phyloP scores from a whole-genome alignment of 1,139 yeast genomes.

The Geotrichum carabidarum region DNA sequence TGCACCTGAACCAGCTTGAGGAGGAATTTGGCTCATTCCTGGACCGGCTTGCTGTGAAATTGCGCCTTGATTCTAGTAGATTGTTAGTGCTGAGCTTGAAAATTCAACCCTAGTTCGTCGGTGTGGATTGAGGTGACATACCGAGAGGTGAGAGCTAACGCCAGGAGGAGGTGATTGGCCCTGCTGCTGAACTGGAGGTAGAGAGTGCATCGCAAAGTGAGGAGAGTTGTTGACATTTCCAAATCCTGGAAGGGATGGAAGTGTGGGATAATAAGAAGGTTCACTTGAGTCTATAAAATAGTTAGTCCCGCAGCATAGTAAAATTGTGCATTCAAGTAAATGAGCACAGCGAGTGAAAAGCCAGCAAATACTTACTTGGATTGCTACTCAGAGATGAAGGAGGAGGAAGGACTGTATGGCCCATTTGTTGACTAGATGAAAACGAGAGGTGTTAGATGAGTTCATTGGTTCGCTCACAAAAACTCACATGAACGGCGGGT shows the following conservation, averaged over 20 bases:
- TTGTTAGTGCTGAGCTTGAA: too few relatives aligned
- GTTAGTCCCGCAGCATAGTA: neutral
- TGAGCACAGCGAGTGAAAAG: neutral
- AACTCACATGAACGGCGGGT: constrained; percentile 26
- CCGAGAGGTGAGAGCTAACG: constrained; percentile 6
- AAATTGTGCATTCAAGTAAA: neutral
- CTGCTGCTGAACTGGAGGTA: constrained; percentile 26
- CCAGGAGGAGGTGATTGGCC: constrained; percentile 27
- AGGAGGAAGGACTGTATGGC: constrained; percentile 34
- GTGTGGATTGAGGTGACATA: neutral
- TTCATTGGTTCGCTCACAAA: neutral
- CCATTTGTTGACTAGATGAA: constrained; percentile 24
- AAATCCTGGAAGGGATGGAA: constrained; percentile 48
- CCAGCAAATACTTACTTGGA: constrained; percentile 21
- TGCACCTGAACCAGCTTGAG: constrained; percentile 12
- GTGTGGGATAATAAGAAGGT: constrained; percentile 41
- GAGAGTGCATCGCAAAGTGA: constrained; percentile 18
- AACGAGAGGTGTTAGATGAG: neutral
- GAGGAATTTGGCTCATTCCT: constrained; percentile 7
- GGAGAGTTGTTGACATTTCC: constrained; percentile 4
- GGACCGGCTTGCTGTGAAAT: constrained; percentile 18
- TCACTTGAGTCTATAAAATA: constrained; percentile 13
- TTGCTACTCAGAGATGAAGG: constrained; percentile 27
- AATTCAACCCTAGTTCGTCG: neutral
- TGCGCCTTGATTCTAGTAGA: constrained; percentile 9